phyloP scores from a whole-genome alignment of 2,329 filamentous ascomycete genomes.

The Fusarium chuoi region DNA sequence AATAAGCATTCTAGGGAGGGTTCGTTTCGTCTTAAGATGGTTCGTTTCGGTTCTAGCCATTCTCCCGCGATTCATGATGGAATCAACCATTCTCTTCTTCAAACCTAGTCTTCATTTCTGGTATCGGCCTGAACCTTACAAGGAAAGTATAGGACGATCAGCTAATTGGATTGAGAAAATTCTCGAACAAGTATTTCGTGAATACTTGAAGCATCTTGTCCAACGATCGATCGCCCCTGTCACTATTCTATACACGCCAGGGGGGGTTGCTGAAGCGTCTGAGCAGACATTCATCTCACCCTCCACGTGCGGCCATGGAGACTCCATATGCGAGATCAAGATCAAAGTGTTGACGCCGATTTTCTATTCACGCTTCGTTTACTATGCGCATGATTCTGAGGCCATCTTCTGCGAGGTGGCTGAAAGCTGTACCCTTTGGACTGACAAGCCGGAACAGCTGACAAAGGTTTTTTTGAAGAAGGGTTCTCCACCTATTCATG shows the following conservation, averaged over 20 bases:
- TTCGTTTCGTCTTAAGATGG: constrained; percentile 65
- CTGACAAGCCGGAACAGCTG: constrained; percentile 65
- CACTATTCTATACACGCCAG: constrained; percentile 63
- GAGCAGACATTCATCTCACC: constrained; percentile 54
- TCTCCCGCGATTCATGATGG: constrained; percentile 71
- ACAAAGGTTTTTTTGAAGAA: constrained; percentile 57
- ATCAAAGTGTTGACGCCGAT: constrained; percentile 70
- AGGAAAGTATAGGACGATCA: constrained; percentile 63
- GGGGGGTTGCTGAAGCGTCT: constrained; percentile 55
- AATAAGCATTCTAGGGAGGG: constrained; percentile 56
- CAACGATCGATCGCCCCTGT: constrained; percentile 56
- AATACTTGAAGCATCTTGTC: constrained; percentile 62
- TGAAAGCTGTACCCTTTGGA: constrained; percentile 67
- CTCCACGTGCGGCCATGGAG: constrained; percentile 28
- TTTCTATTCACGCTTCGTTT: constrained; percentile 74
- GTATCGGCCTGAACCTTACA: constrained; percentile 71
- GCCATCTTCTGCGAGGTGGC: constrained; percentile 69
- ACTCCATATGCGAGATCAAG: constrained; percentile 55
- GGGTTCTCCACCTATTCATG: constrained; percentile 49
- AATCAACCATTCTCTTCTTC: constrained; percentile 69
- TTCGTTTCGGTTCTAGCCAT: constrained; percentile 75
- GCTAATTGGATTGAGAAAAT: constrained; percentile 61
- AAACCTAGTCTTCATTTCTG: constrained; percentile 68
- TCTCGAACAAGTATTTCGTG: constrained; percentile 59
- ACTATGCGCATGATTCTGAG: constrained; percentile 70